Conservation (phyloP, 1,284 basidiomycete genomes). For the Cryptococcus sp. region DNA sequence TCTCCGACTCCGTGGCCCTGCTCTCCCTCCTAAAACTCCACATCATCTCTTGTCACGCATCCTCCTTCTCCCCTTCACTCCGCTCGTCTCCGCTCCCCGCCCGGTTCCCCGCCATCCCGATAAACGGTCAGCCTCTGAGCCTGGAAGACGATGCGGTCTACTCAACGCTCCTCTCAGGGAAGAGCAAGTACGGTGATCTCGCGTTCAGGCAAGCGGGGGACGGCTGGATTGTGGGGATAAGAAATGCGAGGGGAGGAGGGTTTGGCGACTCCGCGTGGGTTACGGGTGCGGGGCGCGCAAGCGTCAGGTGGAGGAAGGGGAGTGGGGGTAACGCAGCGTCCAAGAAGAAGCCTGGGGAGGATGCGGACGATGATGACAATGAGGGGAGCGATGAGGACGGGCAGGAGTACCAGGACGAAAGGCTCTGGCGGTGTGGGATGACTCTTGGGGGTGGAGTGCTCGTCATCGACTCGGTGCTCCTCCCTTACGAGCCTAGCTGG, state of each 20-base stretch:
- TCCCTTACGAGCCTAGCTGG: conserved; percentile 83
- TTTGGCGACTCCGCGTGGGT: conserved; percentile 73
- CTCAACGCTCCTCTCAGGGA: conserved; percentile 63
- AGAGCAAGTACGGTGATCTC: conserved; percentile 71
- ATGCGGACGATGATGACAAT: conserved; percentile 7
- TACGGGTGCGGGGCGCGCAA: conserved; percentile 75
- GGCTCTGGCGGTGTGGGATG: conserved; percentile 45
- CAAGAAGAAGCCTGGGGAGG: conserved; percentile 9
- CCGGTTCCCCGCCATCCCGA: conserved; percentile 18
- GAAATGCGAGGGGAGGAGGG: conserved; percentile 70
- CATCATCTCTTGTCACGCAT: conserved; percentile 62
- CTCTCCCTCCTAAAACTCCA: conserved; percentile 78
- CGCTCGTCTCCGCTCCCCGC: conserved; percentile 2
- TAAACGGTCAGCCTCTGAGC: conserved; percentile 60
- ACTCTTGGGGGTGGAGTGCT: conserved; percentile 72
- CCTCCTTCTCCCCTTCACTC: conserved; percentile 13
- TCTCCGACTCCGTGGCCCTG: conserved; percentile 61
- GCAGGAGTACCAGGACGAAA: conserved; percentile 7
- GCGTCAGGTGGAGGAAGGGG: conserved; percentile 49
- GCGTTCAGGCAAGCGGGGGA: conserved; percentile 62
- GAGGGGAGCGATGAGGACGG: conserved; percentile 8
- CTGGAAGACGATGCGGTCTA: conserved; percentile 70
- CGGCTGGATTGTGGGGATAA: conserved; percentile 78
- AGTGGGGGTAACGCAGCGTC: conserved; percentile 1
- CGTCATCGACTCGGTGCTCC: conserved; percentile 74